phyloP scores from a whole-genome alignment of 2,329 filamentous ascomycete species.

The Aspergillus sp. region DNA sequence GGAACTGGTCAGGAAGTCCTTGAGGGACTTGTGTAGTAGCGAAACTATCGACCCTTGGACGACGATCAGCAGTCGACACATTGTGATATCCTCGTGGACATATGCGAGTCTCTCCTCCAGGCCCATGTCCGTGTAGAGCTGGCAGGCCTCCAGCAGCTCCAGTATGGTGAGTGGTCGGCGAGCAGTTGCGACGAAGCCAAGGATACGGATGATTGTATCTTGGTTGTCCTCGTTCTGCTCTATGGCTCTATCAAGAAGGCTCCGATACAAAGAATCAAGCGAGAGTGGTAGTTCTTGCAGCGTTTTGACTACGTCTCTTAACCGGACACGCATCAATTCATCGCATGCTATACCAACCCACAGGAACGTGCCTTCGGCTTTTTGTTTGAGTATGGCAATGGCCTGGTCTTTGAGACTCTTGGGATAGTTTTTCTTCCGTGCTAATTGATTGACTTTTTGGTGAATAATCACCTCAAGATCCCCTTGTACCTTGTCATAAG shows the following conservation, averaged over 20 bases:
- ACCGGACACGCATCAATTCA: slow-evolving; percentile 5
- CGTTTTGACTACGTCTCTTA: neutral
- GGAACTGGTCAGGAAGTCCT: slow-evolving; percentile 3
- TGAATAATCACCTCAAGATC: neutral
- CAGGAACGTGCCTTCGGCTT: slow-evolving; percentile 19
- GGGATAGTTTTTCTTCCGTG: slow-evolving; percentile 8
- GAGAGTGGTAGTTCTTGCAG: neutral
- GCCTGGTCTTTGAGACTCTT: neutral
- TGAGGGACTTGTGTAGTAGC: slow-evolving; percentile 10
- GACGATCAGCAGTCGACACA: slow-evolving; percentile 7
- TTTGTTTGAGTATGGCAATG: slow-evolving; percentile 13
- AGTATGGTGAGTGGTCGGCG: neutral
- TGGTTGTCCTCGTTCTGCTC: neutral
- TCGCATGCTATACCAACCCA: slow-evolving; percentile 18
- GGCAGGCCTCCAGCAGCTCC: neutral
- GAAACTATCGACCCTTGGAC: neutral
- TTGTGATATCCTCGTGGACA: slow-evolving; percentile 2
- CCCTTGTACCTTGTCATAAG: neutral
- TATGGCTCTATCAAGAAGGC: neutral
- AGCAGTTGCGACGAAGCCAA: slow-evolving; percentile 3
- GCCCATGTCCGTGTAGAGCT: neutral
- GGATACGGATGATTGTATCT: neutral
- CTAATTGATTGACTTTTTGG: slow-evolving; percentile 11
- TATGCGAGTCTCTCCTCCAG: neutral
- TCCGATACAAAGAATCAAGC: slow-evolving; percentile 2